Evolutionary conservation across 2,329 filamentous ascomycete species (phyloP), one percentile per base, ranked within the genome.

Genomic region (Fusarium sororula): DNA sequence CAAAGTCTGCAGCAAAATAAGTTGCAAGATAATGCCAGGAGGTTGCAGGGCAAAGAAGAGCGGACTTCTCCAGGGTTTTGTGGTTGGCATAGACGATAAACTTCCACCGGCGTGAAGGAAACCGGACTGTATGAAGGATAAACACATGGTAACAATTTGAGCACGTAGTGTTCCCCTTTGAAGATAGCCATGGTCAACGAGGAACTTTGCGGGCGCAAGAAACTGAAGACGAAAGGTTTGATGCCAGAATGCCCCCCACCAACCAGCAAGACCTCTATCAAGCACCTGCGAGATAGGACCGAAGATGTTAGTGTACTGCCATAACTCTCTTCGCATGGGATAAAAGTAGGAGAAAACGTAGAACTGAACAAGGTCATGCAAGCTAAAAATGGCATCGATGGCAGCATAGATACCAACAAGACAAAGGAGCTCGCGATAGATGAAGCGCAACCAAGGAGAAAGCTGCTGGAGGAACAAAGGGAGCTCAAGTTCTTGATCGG

Each of bases 211-310:
- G 0, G 92, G 91, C 8, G 90, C 87, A 44, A 89, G 83, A 78
- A 96, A 95, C 6, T 89, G 90, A 63, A 90, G 88, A 2, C 95
- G 92, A 83, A 98, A 97, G 6, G 92, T 91, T 82, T 98, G 95
- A 81, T 98, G 96, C 96, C 96, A 98, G 87, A 91, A 96, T 28
- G 86, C 87, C 50, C 93, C 91, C 96, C 96, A 98, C 83, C 92
- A 93, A 2, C 95, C 95, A 2, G 89, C 87, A 5, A 98, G 85
- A 0, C 96, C 95, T 66, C 90, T 86, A 70, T 94, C 89, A 17
- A 91, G 82, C 5, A 95, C 85, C 32, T 85, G 82, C 1, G 77
- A 76, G 63, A 88, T 83, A 26, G 85, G 85, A 18, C 93, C 92
- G 67, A 91, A 87, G 9, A 88, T 84, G 37, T 88, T 82, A 2